A percentile compares a stretch with the other conserved stretches of the same genome.
Conservation (phyloP, 2,329 filamentous ascomycete species). For the Aspergillus costaricaensis region DNA sequence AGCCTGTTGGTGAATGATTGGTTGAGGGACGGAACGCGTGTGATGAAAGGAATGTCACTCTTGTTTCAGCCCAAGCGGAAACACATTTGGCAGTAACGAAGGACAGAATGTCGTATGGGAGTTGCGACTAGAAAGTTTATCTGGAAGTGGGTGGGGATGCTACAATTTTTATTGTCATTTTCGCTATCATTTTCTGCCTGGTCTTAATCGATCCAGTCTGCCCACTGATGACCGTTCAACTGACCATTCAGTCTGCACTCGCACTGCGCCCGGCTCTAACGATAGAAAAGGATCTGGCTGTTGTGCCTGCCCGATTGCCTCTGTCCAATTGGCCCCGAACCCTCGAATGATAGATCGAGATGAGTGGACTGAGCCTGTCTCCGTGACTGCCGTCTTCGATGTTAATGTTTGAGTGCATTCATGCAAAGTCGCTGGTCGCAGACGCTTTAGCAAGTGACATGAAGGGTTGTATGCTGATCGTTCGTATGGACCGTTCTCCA, state of each 20-base stretch:
- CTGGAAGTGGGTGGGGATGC: background rate
- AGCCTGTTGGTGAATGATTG: background rate
- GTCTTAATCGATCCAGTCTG: background rate
- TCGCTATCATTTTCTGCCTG: background rate
- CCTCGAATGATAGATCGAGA: constrained; percentile 5
- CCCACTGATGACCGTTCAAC: constrained; percentile 2
- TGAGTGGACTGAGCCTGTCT: constrained; percentile 5
- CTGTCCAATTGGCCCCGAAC: background rate
- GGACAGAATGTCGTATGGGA: too few relatives aligned
- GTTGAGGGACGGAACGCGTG: background rate
- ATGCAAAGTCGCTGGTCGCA: background rate
- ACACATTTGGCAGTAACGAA: too few relatives aligned
- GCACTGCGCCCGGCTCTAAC: constrained; percentile 9
- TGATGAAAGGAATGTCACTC: background rate
- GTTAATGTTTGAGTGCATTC: background rate
- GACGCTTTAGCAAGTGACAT: background rate
- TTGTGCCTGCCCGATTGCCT: background rate
- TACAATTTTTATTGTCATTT: background rate
- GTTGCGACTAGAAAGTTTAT: too few relatives aligned
- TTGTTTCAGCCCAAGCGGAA: background rate
- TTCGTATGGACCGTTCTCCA: background rate
- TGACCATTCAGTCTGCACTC: constrained; percentile 12
- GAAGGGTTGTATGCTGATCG: background rate
- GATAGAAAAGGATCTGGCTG: background rate
- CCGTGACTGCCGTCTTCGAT: background rate